Evolutionary conservation across 139 green algal genomes (phyloP).

Genomic region (Micractinium sp.): DNA sequence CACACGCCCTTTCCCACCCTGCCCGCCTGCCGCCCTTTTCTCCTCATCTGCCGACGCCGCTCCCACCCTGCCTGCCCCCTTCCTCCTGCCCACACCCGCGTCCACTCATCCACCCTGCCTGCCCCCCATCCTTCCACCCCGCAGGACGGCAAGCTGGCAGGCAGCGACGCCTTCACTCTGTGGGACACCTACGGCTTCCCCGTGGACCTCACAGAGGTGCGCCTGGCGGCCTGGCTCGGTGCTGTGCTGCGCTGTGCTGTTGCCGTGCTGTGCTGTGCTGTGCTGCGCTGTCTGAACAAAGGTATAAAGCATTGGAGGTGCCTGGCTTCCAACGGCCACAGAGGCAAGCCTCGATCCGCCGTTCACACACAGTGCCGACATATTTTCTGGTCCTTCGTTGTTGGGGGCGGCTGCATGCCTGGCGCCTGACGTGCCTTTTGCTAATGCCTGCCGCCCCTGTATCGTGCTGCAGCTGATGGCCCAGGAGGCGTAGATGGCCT

Average conservation of each 20-base stretch:
- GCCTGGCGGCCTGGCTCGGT: not conserved
- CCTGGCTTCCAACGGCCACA: too few species aligned
- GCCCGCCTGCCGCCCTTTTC: too few species aligned
- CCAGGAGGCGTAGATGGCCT: conserved; percentile 90
- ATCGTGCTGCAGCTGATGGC: conserved; percentile 81
- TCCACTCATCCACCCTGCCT: not conserved
- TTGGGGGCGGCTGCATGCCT: too few species aligned
- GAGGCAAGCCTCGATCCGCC: too few species aligned
- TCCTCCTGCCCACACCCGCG: not conserved
- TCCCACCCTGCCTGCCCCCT: not conserved
- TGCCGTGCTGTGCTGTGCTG: not conserved
- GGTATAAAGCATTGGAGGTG: too few species aligned
- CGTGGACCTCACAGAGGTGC: conserved; percentile 87
- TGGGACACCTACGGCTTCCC: conserved; percentile 99
- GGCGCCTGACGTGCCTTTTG: too few species aligned
- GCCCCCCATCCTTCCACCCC: not conserved
- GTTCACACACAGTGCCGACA: too few species aligned
- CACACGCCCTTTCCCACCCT: too few species aligned
- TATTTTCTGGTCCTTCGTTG: too few species aligned
- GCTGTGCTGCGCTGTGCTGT: not conserved
- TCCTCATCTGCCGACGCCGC: too few species aligned
- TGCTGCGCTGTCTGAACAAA: not conserved
- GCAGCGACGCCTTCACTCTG: conserved; percentile 88
- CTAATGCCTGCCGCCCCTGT: too few species aligned
- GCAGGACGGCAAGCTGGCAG: conserved; percentile 37